A percentile compares a stretch with the other conserved stretches of the same genome.
Evolutionary conservation across 495 filamentous ascomycete species (phyloP).

Genomic region (Penicillium steckii): DNA sequence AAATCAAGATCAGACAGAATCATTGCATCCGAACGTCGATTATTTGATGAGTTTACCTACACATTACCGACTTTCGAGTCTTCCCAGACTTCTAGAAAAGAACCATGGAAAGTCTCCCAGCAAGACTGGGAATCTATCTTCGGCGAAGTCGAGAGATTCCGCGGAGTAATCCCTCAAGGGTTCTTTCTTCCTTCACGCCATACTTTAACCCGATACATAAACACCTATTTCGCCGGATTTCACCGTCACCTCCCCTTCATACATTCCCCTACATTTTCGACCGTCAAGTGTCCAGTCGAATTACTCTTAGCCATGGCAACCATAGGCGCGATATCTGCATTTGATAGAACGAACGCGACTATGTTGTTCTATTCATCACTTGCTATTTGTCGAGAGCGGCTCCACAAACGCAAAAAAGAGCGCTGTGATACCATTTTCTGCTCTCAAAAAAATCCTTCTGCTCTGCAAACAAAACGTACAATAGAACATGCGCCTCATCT

Average conservation of each 20-base stretch:
- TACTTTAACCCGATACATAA: conserved; percentile 18
- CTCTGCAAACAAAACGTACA: background rate
- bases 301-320: conserved; percentile 19
- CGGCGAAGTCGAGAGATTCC: background rate
- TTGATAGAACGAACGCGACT: conserved; percentile 34
- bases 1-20: background rate
- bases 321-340: conserved; percentile 30
- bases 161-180: background rate
- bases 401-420: conserved; percentile 8
- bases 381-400: conserved; percentile 9
- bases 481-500: background rate
- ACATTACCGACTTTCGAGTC: conserved; percentile 7
- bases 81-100: background rate
- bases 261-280: conserved; percentile 23
- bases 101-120: conserved; percentile 2
- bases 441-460: background rate
- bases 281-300: conserved; percentile 11
- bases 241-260: conserved; percentile 27
- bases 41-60: conserved; percentile 18
- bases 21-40: conserved; percentile 4
- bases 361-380: conserved; percentile 9
- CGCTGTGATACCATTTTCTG: background rate
- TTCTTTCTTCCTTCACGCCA: conserved; percentile 35
- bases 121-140: conserved; percentile 7
- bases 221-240: conserved; percentile 21